These are phyloP conservation scores for Paspalum notatum DNA, from an alignment of 176 grass and related monocot genomes.

Conservation along the genomic window DNA sequence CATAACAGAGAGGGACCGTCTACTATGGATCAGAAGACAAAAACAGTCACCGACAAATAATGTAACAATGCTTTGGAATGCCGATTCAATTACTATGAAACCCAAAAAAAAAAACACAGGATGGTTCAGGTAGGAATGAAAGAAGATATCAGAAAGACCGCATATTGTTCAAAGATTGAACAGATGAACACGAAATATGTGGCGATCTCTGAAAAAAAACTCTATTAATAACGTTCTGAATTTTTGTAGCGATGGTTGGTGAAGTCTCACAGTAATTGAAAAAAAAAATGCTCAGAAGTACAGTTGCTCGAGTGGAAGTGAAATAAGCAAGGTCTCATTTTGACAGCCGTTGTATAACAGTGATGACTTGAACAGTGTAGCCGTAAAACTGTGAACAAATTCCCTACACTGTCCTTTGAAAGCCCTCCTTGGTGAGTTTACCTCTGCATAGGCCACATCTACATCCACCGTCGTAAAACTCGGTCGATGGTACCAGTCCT, in stretches of 20 bases:
- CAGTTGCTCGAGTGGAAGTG: too few relatives aligned
- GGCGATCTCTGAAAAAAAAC: neutral
- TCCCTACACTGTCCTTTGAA: constrained; percentile 13
- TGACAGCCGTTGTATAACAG: neutral
- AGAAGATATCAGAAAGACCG: neutral
- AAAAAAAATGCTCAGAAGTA: too few relatives aligned
- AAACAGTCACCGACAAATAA: neutral
- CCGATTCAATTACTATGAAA: neutral
- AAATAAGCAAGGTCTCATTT: neutral
- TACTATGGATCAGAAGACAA: constrained; percentile 18
- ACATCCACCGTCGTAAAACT: constrained; percentile 9
- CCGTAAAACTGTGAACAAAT: neutral
- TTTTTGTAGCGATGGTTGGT: neutral
- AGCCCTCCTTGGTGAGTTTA: too few relatives aligned
- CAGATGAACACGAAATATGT: neutral
- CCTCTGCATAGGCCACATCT: constrained; percentile 21
- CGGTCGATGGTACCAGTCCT: too few relatives aligned
- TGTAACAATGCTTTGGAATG: neutral
- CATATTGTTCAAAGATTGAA: neutral
- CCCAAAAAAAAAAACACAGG: neutral
- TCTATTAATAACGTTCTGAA: too few relatives aligned
- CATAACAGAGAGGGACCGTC: neutral
- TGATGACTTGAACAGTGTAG: neutral
- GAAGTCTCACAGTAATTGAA: neutral
- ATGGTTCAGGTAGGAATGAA: neutral